Percentiles rank a stretch among this genome's conserved stretches.
phyloP scores from a whole-genome alignment of 2,329 filamentous ascomycete species.

The Fusarium algeriense region DNA sequence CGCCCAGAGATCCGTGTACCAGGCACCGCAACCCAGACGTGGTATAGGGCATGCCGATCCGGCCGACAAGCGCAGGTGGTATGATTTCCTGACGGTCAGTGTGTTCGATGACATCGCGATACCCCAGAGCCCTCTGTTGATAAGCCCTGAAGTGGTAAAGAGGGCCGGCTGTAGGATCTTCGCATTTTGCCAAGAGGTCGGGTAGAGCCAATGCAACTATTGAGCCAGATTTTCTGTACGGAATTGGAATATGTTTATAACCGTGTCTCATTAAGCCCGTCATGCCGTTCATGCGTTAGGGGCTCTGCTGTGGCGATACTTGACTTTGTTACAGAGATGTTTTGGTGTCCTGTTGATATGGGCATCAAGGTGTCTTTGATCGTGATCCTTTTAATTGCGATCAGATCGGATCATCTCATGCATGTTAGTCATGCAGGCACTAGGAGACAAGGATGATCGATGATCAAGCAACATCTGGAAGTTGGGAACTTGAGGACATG shows the following conservation, averaged over 20 bases:
- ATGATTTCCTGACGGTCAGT: neutral
- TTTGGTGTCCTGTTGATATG: neutral
- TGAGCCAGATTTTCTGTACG: neutral
- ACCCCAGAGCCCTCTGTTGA: neutral
- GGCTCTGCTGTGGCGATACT: neutral
- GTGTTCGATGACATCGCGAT: constrained; percentile 3
- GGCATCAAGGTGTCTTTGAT: neutral
- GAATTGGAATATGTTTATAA: neutral
- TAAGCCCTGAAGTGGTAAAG: neutral
- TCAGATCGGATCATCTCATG: neutral
- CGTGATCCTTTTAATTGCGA: neutral
- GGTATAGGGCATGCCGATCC: constrained; percentile 3
- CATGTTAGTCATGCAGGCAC: neutral
- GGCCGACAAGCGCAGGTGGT: constrained; percentile 1
- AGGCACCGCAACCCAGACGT: neutral
- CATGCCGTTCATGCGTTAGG: neutral
- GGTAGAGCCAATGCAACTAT: neutral
- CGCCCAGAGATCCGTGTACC: constrained; percentile 5
- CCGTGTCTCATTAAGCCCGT: neutral
- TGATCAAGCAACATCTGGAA: neutral
- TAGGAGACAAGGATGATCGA: neutral
- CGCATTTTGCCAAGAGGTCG: neutral
- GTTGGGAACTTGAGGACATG: neutral
- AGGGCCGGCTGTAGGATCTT: neutral
- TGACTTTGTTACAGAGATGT: neutral